Base-by-base conservation (phyloP, 75 land plant species). In the Adiantum capillusveneris region DNA sequence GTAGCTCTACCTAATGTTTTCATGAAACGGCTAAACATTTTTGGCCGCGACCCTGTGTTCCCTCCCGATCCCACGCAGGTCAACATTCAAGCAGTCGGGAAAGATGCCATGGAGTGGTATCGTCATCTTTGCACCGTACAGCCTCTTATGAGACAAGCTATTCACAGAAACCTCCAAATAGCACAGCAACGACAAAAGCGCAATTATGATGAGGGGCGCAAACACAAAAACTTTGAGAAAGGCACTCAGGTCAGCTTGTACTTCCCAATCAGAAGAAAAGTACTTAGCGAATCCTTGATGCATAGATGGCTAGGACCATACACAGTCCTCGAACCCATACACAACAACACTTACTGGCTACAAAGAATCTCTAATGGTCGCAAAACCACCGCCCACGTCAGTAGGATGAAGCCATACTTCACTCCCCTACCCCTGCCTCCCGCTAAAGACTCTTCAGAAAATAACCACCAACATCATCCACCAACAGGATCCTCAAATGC, bases 221-320 rank as follows among this genome's bases (percentile, higher is more conserved):
- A 46, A 3, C 49, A 46, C 5, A 5, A 5, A 7, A 20, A 46
- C 5, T 46, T 6, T 46, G 49, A 20, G 14, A 46, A 7, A 6
- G 17, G 17, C 3, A 14, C 5, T n/a, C 6, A 7, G 5, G 49
- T 46, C 3, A 6, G 14, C 14, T 5, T 46, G 5, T 46, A 46
- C 14, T 17, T 6, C 49, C 49, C 49, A 17, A 2, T 46, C 6
- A 46, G 49, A 17, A 6, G 21, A 46, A 46, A 46, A 17, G 17
- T 5, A 7, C 17, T 46, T 6, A 20, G n/a, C 21, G 17, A 46
- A 46, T 46, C 49, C 17, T 46, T 46, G 5, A 5, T 46, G 3
- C 49, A 46, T 14, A 46, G 21, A 46, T 46, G 49, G 49, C 5
- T 46, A 2, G 49, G 49, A n/a, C 49, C 49, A 46, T 46, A 46